Percentiles rank a stretch among this genome's conserved stretches.
Evolutionary conservation across 257 asterid genomes (phyloP).

Genomic region (Fraxinus cuspidata): DNA sequence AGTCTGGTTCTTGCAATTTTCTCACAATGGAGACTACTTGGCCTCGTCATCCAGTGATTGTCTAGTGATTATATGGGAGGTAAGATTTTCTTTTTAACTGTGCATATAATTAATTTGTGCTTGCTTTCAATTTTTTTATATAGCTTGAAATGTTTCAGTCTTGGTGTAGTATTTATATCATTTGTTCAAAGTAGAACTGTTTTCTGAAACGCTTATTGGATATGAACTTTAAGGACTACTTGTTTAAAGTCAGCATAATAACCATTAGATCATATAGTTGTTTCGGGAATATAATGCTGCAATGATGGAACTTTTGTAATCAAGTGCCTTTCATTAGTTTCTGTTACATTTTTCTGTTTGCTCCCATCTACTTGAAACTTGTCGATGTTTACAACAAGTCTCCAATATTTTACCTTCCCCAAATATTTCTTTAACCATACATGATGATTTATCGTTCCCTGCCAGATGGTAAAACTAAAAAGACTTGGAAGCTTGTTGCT

Average conservation of each 20-base stretch:
- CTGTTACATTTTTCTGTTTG: not conserved
- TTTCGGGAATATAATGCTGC: not conserved
- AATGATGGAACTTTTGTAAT: not conserved
- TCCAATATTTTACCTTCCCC: not conserved
- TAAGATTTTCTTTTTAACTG: slow-evolving; percentile 23
- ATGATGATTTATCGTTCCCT: not conserved
- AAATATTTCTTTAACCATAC: not conserved
- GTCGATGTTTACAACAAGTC: not conserved
- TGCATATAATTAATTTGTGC: slow-evolving; percentile 1
- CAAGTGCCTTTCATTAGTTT: not conserved
- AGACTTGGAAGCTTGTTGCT: not conserved
- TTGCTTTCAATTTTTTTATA: not conserved
- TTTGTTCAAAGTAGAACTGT: not conserved
- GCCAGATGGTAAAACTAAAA: not conserved
- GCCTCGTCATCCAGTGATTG: slow-evolving; percentile 76
- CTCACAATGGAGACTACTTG: slow-evolving; percentile 75
- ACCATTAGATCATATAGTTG: not conserved
- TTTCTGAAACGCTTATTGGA: not conserved
- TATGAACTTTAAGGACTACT: not conserved
- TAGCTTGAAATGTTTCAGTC: not conserved
- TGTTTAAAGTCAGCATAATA: not conserved
- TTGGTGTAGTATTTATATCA: not conserved
- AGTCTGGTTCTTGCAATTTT: slow-evolving; percentile 84
- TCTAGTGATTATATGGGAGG: slow-evolving; percentile 83
- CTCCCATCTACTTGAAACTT: not conserved